phyloP scores from a whole-genome alignment of 1,284 basidiomycete species.

The Trametes polyzona region DNA sequence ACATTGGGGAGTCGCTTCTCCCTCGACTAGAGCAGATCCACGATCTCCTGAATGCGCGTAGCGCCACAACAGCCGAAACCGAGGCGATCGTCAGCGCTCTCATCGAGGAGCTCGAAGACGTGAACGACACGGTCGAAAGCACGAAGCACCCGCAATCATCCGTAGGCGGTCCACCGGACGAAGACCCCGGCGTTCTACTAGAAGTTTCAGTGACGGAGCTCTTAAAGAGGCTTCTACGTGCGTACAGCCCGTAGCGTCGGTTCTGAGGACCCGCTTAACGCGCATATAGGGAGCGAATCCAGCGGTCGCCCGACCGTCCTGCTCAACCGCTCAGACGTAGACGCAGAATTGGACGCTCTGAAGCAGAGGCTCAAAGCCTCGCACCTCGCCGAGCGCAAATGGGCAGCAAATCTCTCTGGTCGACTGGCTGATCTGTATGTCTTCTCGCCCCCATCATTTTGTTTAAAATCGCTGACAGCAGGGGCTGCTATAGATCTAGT shows the following conservation, averaged over 20 bases:
- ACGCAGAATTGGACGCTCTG: conserved; percentile 19
- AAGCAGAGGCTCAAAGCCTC: conserved; percentile 1
- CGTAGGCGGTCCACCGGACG: not conserved
- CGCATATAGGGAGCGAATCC: too few relatives aligned
- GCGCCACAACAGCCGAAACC: conserved; percentile 13
- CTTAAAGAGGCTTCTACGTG: conserved; percentile 24
- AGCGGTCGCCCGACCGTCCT: conserved; percentile 23
- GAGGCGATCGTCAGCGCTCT: conserved; percentile 32
- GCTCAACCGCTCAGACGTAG: conserved; percentile 27
- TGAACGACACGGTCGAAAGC: conserved; percentile 28
- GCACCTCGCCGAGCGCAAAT: conserved; percentile 12
- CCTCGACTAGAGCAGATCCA: conserved; percentile 16
- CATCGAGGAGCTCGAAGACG: conserved; percentile 35
- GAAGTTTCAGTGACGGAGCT: conserved; percentile 17
- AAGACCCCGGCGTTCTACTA: not conserved
- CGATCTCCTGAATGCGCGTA: conserved; percentile 9
- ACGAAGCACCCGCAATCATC: not conserved
- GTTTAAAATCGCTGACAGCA: too few relatives aligned
- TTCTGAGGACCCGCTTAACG: too few relatives aligned
- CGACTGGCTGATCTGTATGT: conserved; percentile 26
- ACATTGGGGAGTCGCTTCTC: conserved; percentile 19
- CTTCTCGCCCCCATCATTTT: not conserved
- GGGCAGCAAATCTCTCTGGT: conserved; percentile 6
- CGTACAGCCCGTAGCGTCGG: not conserved
- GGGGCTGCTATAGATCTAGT: conserved; percentile 19